Percentiles rank a stretch among this genome's conserved stretches.
These are phyloP conservation scores for Hemisphaericaspora lyxosophila DNA, from an alignment of 1,139 yeast species.

Conservation along the genomic window DNA sequence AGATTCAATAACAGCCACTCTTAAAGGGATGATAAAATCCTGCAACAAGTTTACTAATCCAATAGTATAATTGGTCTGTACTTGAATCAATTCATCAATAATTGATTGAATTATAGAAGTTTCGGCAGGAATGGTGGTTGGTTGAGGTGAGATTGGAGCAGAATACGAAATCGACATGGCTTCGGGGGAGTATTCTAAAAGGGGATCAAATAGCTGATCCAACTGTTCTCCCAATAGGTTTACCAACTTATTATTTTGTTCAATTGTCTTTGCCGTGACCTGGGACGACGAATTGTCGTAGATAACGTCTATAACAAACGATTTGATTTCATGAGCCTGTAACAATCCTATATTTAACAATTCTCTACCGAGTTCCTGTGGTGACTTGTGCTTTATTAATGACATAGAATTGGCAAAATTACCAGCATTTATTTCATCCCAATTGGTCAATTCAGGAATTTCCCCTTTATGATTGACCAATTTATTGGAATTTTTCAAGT, in stretches of 20 bases:
- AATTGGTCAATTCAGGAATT: constrained; percentile 21
- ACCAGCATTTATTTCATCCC: constrained; percentile 86
- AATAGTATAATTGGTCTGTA: constrained; percentile 74
- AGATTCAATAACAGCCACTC: constrained; percentile 60
- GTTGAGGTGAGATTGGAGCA: constrained; percentile 37
- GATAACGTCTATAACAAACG: constrained; percentile 69
- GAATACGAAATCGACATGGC: constrained; percentile 67
- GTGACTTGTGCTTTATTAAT: constrained; percentile 49
- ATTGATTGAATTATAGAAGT: constrained; percentile 38
- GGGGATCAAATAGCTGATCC: constrained; percentile 85
- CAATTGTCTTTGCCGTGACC: constrained; percentile 18
- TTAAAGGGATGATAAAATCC: constrained; percentile 73
- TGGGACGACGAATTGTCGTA: constrained; percentile 51
- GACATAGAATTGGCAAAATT: constrained; percentile 61
- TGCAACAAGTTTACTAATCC: constrained; percentile 73
- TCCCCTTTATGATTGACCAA: constrained; percentile 37
- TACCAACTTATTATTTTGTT: constrained; percentile 78
- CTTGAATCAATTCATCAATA: constrained; percentile 61
- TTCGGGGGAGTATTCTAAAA: constrained; percentile 90
- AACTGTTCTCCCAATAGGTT: constrained; percentile 77
- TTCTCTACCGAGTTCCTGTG: constrained; percentile 56
- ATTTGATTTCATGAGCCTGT: constrained; percentile 52
- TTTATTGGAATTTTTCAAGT: constrained; percentile 65
- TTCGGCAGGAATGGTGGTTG: constrained; percentile 4
- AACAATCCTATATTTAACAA: constrained; percentile 57